Percentiles rank a stretch among this genome's conserved stretches.
Evolutionary conservation across 768 basidiomycete species (phyloP).

Genomic region (Boletus huronensis): DNA sequence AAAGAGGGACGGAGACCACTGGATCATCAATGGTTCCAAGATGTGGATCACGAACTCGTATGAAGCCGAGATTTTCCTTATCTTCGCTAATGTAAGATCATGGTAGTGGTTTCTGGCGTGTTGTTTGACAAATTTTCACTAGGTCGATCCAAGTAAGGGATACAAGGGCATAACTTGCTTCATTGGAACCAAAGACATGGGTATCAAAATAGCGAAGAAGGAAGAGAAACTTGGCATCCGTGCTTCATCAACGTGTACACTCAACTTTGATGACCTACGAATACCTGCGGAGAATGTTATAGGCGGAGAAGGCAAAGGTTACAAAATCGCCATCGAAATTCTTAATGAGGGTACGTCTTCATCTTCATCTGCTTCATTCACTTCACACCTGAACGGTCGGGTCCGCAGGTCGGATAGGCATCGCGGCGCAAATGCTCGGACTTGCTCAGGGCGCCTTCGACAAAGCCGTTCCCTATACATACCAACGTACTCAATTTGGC

Average conservation of each 20-base stretch:
- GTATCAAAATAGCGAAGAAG: conserved; percentile 95
- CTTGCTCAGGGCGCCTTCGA: conserved; percentile 97
- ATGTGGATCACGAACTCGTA: conserved; percentile 99
- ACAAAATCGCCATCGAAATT: conserved; percentile 96
- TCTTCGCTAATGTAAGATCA: conserved; percentile 85
- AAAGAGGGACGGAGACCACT: conserved; percentile 79
- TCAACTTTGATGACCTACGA: conserved; percentile 92
- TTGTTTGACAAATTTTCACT: neutral
- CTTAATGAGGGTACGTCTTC: conserved; percentile 73
- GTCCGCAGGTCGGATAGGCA: conserved; percentile 78
- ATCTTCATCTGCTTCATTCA: neutral
- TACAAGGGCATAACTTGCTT: conserved; percentile 99
- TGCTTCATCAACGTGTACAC: conserved; percentile 91
- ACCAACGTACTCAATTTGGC: conserved; percentile 91
- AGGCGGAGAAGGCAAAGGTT: conserved; percentile 88
- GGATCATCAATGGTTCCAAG: conserved; percentile 93
- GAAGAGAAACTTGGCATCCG: conserved; percentile 98
- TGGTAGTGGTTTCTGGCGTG: neutral
- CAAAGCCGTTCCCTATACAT: conserved; percentile 93
- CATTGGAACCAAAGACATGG: conserved; percentile 94
- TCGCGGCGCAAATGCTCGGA: conserved; percentile 98
- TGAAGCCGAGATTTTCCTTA: conserved; percentile 87
- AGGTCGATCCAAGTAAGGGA: conserved; percentile 86
- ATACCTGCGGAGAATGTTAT: conserved; percentile 85
- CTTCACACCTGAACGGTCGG: neutral